Evolutionary conservation across 1,139 yeast species (phyloP).

Genomic region (Protomyces inundatus): DNA sequence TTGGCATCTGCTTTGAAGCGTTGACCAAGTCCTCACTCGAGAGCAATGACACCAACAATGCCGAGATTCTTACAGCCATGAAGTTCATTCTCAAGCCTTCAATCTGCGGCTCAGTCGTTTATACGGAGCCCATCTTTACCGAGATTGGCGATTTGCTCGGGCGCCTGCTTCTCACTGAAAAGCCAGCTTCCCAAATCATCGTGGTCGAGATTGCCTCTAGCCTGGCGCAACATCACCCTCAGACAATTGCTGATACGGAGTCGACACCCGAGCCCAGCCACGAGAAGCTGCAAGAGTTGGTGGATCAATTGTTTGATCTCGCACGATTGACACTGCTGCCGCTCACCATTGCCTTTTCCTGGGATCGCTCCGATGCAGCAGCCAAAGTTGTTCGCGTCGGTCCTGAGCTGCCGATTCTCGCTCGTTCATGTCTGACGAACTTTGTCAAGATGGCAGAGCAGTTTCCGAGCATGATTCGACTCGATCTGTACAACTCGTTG

Average conservation of each 20-base stretch:
- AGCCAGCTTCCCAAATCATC: conserved; percentile 28
- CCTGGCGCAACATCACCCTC: conserved; percentile 38
- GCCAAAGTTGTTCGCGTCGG: conserved; percentile 41
- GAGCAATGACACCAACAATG: conserved; percentile 34
- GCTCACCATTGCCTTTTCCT: conserved; percentile 59
- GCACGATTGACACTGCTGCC: conserved; percentile 68
- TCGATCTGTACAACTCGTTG: conserved; percentile 66
- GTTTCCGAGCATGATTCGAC: conserved; percentile 62
- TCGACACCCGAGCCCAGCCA: conserved; percentile 26
- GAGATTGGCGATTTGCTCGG: conserved; percentile 76
- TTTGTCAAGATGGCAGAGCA: conserved; percentile 57
- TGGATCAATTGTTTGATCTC: conserved; percentile 77
- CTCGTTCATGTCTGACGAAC: conserved; percentile 45
- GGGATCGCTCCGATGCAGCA: conserved; percentile 45
- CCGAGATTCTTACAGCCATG: conserved; percentile 51
- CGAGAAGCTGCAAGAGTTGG: conserved; percentile 49
- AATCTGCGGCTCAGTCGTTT: conserved; percentile 55
- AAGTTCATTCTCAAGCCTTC: conserved; percentile 54
- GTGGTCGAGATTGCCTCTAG: conserved; percentile 29
- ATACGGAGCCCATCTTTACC: conserved; percentile 63
- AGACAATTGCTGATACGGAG: conserved; percentile 28
- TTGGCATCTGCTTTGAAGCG: conserved; percentile 78
- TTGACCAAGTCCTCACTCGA: conserved; percentile 41
- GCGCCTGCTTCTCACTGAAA: conserved; percentile 57
- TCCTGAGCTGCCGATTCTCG: conserved; percentile 30